phyloP scores from a whole-genome alignment of 2,329 filamentous ascomycete genomes.

The Monosporascus sp. region DNA sequence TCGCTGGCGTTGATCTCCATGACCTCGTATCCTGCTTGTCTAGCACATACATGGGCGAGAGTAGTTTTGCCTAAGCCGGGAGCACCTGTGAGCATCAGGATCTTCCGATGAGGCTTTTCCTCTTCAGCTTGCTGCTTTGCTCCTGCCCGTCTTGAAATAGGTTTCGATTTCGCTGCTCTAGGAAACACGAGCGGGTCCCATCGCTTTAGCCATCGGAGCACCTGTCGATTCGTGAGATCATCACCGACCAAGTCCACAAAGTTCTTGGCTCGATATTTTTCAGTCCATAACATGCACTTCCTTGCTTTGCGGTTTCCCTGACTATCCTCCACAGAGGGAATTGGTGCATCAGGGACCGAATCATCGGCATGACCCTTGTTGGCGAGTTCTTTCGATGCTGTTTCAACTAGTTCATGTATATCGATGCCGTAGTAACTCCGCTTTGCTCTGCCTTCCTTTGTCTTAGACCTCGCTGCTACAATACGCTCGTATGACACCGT shows the following conservation, averaged over 20 bases:
- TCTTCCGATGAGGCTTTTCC: slow-evolving; percentile 77
- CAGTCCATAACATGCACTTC: slow-evolving; percentile 76
- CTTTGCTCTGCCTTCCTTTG: slow-evolving; percentile 62
- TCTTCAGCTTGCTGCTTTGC: slow-evolving; percentile 48
- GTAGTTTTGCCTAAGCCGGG: slow-evolving; percentile 96
- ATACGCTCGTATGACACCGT: slow-evolving; percentile 59
- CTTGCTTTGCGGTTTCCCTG: slow-evolving; percentile 33
- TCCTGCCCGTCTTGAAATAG: slow-evolving; percentile 38
- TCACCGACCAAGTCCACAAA: slow-evolving; percentile 95
- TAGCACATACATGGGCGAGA: slow-evolving; percentile 89
- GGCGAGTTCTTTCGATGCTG: slow-evolving; percentile 57
- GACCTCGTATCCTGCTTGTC: slow-evolving; percentile 91
- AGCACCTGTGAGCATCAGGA: slow-evolving; percentile 83
- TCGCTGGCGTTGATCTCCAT: slow-evolving; percentile 98
- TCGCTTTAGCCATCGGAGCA: slow-evolving; percentile 86
- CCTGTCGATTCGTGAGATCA: slow-evolving; percentile 84
- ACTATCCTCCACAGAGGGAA: slow-evolving; percentile 38
- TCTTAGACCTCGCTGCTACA: slow-evolving; percentile 61
- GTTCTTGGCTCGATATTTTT: slow-evolving; percentile 89
- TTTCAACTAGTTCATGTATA: slow-evolving; percentile 76
- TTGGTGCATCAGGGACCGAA: slow-evolving; percentile 26
- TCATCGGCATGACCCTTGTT: slow-evolving; percentile 22
- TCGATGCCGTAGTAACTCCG: slow-evolving; percentile 88
- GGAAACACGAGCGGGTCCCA: slow-evolving; percentile 96
- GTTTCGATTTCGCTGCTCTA: slow-evolving; percentile 57